A percentile compares a stretch with the other conserved stretches of the same genome.
Evolutionary conservation across 208 protist species (phyloP).

Genomic region (Eutreptiella sp.): DNA sequence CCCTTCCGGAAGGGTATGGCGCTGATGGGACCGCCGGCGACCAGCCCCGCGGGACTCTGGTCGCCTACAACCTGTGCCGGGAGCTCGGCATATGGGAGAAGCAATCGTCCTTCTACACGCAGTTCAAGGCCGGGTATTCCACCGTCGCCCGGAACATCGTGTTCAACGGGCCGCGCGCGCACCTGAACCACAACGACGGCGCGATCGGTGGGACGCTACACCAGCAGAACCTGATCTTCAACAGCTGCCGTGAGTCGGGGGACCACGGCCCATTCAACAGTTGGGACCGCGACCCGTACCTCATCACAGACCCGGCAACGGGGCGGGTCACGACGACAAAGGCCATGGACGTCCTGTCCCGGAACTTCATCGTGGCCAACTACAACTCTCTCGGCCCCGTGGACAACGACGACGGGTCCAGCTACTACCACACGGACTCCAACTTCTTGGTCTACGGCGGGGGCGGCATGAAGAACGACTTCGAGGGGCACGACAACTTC

Average conservation of each 20-base stretch:
- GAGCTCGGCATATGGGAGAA: conserved; percentile 31
- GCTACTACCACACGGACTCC: conserved; percentile 32
- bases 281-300: conserved; percentile 33
- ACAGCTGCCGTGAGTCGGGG: conserved; percentile 22
- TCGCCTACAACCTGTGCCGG: not conserved
- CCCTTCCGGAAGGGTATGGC: not conserved
- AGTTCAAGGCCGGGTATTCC: conserved; percentile 14
- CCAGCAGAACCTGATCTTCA: not conserved
- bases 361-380: conserved; percentile 38
- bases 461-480: conserved; percentile 32
- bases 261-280: conserved; percentile 37
- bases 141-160: conserved; percentile 10
- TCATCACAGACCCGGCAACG: conserved; percentile 10
- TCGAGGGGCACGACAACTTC: conserved; percentile 32
- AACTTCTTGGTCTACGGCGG: conserved; percentile 37
- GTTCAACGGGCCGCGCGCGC: conserved; percentile 33
- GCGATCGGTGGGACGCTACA: conserved; percentile 16
- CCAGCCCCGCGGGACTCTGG: conserved; percentile 21
- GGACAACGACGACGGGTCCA: conserved; percentile 34
- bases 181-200: conserved; percentile 35
- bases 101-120: conserved; percentile 28
- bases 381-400: conserved; percentile 9
- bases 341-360: not conserved
- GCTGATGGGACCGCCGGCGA: conserved; percentile 24
- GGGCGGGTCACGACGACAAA: conserved; percentile 5